A percentile compares a stretch with the other conserved stretches of the same genome.
Conservation (phyloP, 306 rosid genomes). For the Crataegus laevigata region DNA sequence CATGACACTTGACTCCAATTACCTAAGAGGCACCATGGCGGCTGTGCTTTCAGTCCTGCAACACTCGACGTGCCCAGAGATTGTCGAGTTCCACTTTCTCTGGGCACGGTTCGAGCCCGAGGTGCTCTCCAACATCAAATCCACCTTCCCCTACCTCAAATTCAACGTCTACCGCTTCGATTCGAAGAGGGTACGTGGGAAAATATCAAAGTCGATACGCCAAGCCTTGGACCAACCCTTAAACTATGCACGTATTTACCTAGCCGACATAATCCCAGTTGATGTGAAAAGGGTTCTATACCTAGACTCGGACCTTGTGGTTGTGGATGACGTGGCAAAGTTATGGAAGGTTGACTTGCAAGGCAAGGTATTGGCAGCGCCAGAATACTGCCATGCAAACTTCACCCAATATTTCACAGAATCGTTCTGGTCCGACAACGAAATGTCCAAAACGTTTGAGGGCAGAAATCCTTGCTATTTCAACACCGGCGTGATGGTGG, state of each 20-base stretch:
- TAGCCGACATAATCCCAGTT: slow-evolving; percentile 53
- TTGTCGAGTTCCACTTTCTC: slow-evolving; percentile 63
- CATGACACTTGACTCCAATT: slow-evolving; percentile 83
- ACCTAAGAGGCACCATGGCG: slow-evolving; percentile 76
- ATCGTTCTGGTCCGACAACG: slow-evolving; percentile 47
- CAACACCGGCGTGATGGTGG: slow-evolving; percentile 86
- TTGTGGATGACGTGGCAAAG: slow-evolving; percentile 65
- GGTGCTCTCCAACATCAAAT: slow-evolving; percentile 51
- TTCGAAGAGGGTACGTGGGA: slow-evolving; percentile 54
- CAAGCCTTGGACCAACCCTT: slow-evolving; percentile 80
- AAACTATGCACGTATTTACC: slow-evolving; percentile 73
- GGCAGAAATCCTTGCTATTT: slow-evolving; percentile 68
- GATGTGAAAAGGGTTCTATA: slow-evolving; percentile 62
- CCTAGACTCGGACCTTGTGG: slow-evolving; percentile 72
- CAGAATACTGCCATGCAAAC: slow-evolving; percentile 77
- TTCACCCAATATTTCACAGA: slow-evolving; percentile 61
- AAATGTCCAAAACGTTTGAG: slow-evolving; percentile 28
- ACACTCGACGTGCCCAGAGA: slow-evolving; percentile 73
- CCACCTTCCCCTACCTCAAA: slow-evolving; percentile 74
- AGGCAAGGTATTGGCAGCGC: slow-evolving; percentile 73
- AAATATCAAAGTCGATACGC: slow-evolving; percentile 69
- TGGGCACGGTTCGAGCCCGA: slow-evolving; percentile 58
- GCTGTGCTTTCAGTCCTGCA: slow-evolving; percentile 70
- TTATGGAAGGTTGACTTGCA: slow-evolving; percentile 72
- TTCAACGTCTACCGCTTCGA: slow-evolving; percentile 62